Percentiles rank a stretch among this genome's conserved stretches.
Conservation (phyloP, 257 asterid genomes). For the Agastache rugosa region DNA sequence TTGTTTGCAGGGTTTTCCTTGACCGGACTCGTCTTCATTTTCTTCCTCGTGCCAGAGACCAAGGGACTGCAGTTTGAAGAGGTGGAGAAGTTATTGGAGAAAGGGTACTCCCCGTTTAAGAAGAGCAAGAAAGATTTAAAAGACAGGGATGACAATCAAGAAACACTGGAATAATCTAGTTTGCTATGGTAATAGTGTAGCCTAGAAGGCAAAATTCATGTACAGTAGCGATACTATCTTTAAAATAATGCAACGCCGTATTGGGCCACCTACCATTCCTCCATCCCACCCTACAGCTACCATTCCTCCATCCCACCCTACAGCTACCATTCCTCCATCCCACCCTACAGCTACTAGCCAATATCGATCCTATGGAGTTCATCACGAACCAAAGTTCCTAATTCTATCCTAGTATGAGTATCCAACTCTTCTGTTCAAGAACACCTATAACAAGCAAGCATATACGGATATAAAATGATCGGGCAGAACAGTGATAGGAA, state of each 20-base stretch:
- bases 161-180: not conserved
- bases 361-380: too few relatives aligned
- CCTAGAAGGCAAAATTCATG: not conserved
- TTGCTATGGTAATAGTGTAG: not conserved
- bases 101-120: conserved; percentile 55
- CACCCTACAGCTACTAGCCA: not conserved
- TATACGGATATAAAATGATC: too few relatives aligned
- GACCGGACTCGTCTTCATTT: conserved; percentile 55
- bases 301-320: too few relatives aligned
- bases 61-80: conserved; percentile 69
- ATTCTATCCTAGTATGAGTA: not conserved
- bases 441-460: not conserved
- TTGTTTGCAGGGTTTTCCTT: conserved; percentile 64
- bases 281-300: too few relatives aligned
- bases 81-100: conserved; percentile 61
- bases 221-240: not conserved
- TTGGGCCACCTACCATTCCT: not conserved
- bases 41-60: conserved; percentile 70
- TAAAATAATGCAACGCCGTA: not conserved
- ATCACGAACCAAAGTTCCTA: not conserved
- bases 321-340: not conserved
- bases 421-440: not conserved
- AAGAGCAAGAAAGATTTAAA: conserved; percentile 30
- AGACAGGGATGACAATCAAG: conserved; percentile 23
- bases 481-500: too few relatives aligned